Evolutionary conservation across 441 rosid genomes (phyloP).

Genomic region (Isatis lusitanica): DNA sequence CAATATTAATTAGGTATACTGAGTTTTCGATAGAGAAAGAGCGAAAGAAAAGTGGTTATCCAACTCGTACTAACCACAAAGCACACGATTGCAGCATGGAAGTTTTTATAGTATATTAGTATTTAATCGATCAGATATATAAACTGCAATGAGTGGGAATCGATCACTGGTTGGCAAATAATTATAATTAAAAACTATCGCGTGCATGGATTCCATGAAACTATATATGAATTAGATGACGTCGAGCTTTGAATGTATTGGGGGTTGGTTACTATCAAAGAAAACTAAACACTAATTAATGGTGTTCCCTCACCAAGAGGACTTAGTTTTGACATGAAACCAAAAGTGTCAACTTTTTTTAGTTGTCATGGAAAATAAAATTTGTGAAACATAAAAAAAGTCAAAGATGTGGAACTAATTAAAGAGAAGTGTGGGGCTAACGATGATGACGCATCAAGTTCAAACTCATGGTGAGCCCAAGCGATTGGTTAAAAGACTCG

Average conservation of each 20-base stretch:
- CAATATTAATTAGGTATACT: background rate
- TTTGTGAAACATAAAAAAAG: background rate
- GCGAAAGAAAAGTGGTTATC: background rate
- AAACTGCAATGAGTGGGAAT: background rate
- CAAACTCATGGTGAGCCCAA: slow-evolving; percentile 22
- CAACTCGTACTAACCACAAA: slow-evolving; percentile 7
- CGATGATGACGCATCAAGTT: slow-evolving; percentile 33
- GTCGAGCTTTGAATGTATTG: background rate
- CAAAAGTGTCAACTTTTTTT: background rate
- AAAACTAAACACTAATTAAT: background rate
- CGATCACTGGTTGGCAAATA: background rate
- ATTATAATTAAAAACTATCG: background rate
- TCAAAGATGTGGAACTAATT: slow-evolving; percentile 2
- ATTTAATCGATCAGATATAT: background rate
- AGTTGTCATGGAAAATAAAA: background rate
- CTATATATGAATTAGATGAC: too few relatives aligned
- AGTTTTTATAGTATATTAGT: background rate
- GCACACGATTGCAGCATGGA: background rate
- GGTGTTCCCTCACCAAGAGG: slow-evolving; percentile 7
- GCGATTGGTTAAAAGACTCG: background rate
- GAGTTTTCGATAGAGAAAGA: background rate
- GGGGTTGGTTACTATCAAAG: background rate
- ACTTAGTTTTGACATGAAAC: background rate
- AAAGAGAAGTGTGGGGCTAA: slow-evolving; percentile 16
- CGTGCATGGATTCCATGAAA: background rate